Evolutionary conservation across 1,284 basidiomycete species (phyloP).

Genomic region (Porogramme epimiltina): DNA sequence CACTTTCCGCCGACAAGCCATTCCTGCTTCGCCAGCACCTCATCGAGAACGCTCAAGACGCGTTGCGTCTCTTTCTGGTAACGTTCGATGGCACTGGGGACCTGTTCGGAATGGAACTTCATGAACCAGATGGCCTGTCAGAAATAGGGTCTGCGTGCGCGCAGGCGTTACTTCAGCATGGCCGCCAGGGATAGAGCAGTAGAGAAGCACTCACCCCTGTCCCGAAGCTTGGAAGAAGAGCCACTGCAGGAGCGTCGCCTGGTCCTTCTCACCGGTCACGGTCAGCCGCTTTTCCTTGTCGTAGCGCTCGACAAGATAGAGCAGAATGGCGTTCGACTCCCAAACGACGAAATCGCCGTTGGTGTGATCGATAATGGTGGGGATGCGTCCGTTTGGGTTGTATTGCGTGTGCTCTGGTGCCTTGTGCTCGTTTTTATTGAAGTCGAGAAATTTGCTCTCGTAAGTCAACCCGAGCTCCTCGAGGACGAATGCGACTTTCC

Average conservation of each 20-base stretch:
- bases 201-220: slow-evolving; percentile 28
- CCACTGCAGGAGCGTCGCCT: slow-evolving; percentile 25
- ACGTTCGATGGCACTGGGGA: slow-evolving; percentile 31
- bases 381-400: slow-evolving; percentile 62
- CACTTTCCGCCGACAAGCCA: slow-evolving; percentile 25
- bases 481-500: slow-evolving; percentile 32
- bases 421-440: slow-evolving; percentile 46
- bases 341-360: slow-evolving; percentile 48
- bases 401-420: slow-evolving; percentile 49
- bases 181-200: too few relatives aligned
- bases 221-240: slow-evolving; percentile 31
- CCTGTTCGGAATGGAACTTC: slow-evolving; percentile 24
- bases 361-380: slow-evolving; percentile 42
- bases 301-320: slow-evolving; percentile 29
- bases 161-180: too few relatives aligned
- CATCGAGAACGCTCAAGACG: slow-evolving; percentile 34
- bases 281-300: slow-evolving; percentile 21
- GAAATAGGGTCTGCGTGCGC: too few relatives aligned
- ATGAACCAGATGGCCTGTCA: slow-evolving; percentile 33
- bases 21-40: slow-evolving; percentile 26
- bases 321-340: slow-evolving; percentile 38
- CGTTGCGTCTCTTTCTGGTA: slow-evolving; percentile 36
- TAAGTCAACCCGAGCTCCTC: slow-evolving; percentile 26
- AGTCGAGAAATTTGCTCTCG: slow-evolving; percentile 35
- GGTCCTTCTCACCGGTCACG: slow-evolving; percentile 21